Evolutionary conservation across 2,329 filamentous ascomycete genomes (phyloP), one percentile per base, ranked within the genome.

Genomic region (Whalleya microplaca): DNA sequence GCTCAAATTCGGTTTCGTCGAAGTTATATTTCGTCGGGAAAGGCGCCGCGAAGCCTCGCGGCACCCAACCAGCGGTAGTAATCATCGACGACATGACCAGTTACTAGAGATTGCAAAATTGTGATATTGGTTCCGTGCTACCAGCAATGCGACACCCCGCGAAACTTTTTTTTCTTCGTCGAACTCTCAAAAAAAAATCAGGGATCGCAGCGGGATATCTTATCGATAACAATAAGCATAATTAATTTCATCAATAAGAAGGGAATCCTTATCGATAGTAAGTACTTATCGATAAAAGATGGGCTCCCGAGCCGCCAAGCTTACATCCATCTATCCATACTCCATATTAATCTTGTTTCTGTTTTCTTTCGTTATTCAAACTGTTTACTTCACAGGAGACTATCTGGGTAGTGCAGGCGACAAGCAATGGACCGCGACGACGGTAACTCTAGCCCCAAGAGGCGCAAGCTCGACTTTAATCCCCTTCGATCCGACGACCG

Each of bases 21-120:
- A 92, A 85, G 56, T 87, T 84, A 71, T 91, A 91, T 73, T 90
- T 90, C 41, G 83, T 81, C 16, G 89, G 89, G 66, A 92, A 91
- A 47, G 87, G 87, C 45, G 90, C 89, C 52, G 89, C 88, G 68
- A 89, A 90, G 49, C 89, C 89, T 56, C 89, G 84, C 66, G 88
- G 87, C 70, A 92, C 89, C 89, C 89, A 92, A 49, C 87, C 77
- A 19, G 89, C 85, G 20, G 88, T 85, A 47, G 90, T 91, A 62
- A 92, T 91, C 89, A 92, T 92, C 66, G 88, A 88, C 72, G 68
- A 66, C 81, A 84, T 84, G 48, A 64, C 71, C 45, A 20, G 16
- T 47, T 50, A 16, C n/a, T 45, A 6, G 37, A 40, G 40, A 56
- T 32, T 49, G 40, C 9, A 43, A 21, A 20, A 19, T 3, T 18